Evolutionary conservation across 441 rosid species (phyloP).

Genomic region (Syzygium syzygioides): DNA sequence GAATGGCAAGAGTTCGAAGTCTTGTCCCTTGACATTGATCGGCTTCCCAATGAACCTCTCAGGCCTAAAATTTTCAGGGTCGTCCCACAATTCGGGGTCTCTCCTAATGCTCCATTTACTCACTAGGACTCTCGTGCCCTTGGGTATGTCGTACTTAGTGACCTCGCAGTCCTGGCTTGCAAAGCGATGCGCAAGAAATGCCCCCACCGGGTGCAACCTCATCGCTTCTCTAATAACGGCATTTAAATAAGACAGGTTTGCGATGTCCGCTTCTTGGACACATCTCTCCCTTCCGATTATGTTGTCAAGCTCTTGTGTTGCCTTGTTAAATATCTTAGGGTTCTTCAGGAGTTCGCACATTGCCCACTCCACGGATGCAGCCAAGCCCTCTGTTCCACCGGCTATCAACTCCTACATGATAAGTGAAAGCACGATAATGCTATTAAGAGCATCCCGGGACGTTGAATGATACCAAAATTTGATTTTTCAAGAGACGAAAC

Average conservation of each 20-base stretch:
- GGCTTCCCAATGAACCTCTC: conserved; percentile 25
- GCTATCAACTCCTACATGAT: background rate
- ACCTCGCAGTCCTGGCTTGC: conserved; percentile 10
- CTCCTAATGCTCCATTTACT: conserved; percentile 26
- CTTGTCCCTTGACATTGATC: conserved; percentile 29
- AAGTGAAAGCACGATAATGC: background rate
- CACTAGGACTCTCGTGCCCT: conserved; percentile 26
- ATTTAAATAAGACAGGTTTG: conserved; percentile 2
- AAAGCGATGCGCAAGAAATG: background rate
- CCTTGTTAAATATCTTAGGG: background rate
- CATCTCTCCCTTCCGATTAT: conserved; percentile 4
- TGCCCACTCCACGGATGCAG: conserved; percentile 6
- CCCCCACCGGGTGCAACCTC: conserved; percentile 2
- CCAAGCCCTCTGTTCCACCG: conserved; percentile 5
- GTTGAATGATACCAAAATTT: too few relatives aligned
- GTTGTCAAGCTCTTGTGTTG: background rate
- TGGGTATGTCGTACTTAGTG: conserved; percentile 21
- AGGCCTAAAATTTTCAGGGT: conserved; percentile 20
- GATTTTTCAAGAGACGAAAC: too few relatives aligned
- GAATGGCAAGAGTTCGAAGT: conserved; percentile 30
- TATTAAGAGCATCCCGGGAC: background rate
- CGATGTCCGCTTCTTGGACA: conserved; percentile 4
- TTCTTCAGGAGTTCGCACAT: conserved; percentile 5
- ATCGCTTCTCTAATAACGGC: background rate
- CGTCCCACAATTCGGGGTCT: conserved; percentile 27